Conservation (phyloP, 495 filamentous ascomycete species). For the Penicillium samsonianum region DNA sequence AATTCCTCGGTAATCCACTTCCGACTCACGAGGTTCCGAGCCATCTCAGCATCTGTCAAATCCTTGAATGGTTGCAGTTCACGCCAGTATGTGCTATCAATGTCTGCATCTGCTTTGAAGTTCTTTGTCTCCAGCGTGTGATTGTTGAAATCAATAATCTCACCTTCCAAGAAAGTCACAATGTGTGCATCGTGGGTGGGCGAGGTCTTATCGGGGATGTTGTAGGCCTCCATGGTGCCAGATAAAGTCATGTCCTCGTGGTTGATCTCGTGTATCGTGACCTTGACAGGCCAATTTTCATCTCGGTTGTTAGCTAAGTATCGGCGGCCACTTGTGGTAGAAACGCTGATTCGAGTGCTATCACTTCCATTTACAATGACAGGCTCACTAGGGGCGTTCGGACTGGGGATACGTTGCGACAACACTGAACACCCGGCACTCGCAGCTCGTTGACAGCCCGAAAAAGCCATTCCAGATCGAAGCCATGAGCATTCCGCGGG, state of each 20-base stretch:
- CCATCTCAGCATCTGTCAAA: slow-evolving; percentile 58
- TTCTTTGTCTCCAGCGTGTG: slow-evolving; percentile 69
- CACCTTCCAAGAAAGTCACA: slow-evolving; percentile 72
- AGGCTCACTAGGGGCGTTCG: slow-evolving; percentile 32
- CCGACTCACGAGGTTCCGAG: slow-evolving; percentile 58
- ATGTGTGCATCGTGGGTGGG: slow-evolving; percentile 62
- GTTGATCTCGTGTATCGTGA: slow-evolving; percentile 70
- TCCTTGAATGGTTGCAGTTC: slow-evolving; percentile 67
- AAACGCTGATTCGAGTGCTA: slow-evolving; percentile 33
- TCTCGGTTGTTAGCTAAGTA: slow-evolving; percentile 47
- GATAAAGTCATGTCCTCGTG: slow-evolving; percentile 63
- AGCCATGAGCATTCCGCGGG: slow-evolving; percentile 66
- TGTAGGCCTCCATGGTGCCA: slow-evolving; percentile 78
- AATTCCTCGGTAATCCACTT: slow-evolving; percentile 56
- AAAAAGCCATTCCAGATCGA: slow-evolving; percentile 62
- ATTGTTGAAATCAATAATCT: slow-evolving; percentile 72
- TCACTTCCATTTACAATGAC: slow-evolving; percentile 46
- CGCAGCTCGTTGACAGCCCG: slow-evolving; percentile 58
- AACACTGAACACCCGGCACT: slow-evolving; percentile 33
- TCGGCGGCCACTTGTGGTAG: slow-evolving; percentile 38
- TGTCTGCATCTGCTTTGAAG: slow-evolving; percentile 59
- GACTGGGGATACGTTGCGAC: slow-evolving; percentile 32
- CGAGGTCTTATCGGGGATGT: slow-evolving; percentile 62
- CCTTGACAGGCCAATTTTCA: slow-evolving; percentile 72
- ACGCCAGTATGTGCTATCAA: slow-evolving; percentile 71